Evolutionary conservation across 2,329 filamentous ascomycete species (phyloP).

Genomic region (Colletotrichum sp.): DNA sequence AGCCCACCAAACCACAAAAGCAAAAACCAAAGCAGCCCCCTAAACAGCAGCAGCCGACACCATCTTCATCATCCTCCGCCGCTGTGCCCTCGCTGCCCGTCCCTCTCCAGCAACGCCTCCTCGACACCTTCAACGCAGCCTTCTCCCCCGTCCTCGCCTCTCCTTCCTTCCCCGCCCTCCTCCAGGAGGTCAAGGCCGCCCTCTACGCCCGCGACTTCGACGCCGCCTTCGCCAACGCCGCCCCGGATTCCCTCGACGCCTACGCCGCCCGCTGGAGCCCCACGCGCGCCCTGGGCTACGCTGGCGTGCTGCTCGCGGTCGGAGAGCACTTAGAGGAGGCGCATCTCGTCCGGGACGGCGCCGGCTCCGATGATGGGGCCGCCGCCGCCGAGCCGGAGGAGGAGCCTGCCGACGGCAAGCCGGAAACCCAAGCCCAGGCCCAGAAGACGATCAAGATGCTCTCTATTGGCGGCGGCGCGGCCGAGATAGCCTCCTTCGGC

Average conservation of each 20-base stretch:
- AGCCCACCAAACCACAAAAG: background rate
- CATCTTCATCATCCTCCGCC: background rate
- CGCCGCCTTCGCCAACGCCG: conserved; percentile 70
- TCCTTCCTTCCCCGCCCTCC: conserved; percentile 52
- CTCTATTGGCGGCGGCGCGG: conserved; percentile 62
- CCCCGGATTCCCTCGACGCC: conserved; percentile 67
- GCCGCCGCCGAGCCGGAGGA: background rate
- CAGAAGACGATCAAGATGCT: conserved; percentile 41
- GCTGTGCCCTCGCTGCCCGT: background rate
- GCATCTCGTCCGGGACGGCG: background rate
- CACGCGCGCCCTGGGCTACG: conserved; percentile 81
- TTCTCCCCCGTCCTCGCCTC: conserved; percentile 59
- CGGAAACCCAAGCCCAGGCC: background rate
- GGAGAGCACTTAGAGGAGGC: conserved; percentile 32
- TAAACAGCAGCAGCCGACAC: background rate
- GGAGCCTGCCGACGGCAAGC: background rate
- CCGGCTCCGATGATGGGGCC: background rate
- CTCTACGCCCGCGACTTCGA: conserved; percentile 87
- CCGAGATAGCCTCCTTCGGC: conserved; percentile 64
- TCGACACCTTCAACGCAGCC: conserved; percentile 74
- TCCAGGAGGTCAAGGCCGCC: conserved; percentile 86
- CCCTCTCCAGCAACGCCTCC: conserved; percentile 65
- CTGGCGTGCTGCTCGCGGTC: conserved; percentile 54
- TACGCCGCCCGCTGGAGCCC: conserved; percentile 95
- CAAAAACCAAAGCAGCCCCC: background rate